phyloP scores from a whole-genome alignment of 805 yeast genomes.

The Suhomyces kilbournensis region DNA sequence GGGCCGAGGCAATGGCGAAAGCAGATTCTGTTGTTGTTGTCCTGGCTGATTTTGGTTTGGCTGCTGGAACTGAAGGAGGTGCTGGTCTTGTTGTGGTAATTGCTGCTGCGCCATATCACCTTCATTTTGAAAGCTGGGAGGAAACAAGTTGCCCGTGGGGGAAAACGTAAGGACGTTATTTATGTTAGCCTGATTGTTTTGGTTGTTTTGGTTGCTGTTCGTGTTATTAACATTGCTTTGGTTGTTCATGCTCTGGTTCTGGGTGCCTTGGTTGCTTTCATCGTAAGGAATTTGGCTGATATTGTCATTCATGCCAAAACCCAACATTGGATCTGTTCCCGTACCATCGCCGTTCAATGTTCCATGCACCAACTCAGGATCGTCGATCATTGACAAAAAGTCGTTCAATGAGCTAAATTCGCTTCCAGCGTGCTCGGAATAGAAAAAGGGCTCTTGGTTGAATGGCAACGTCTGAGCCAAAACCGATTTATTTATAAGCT shows the following conservation, averaged over 20 bases:
- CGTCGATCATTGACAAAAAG: slow-evolving; percentile 86
- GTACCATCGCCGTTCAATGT: slow-evolving; percentile 25
- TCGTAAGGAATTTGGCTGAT: not conserved
- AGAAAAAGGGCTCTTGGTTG: slow-evolving; percentile 73
- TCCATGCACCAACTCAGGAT: slow-evolving; percentile 63
- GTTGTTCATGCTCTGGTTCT: not conserved
- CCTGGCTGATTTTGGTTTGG: slow-evolving; percentile 1
- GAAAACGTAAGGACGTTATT: slow-evolving; percentile 27
- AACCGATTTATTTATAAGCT: slow-evolving; percentile 19
- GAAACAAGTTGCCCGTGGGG: slow-evolving; percentile 24
- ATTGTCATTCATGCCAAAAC: slow-evolving; percentile 15
- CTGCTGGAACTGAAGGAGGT: slow-evolving; percentile 3
- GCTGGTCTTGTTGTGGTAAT: slow-evolving; percentile 1
- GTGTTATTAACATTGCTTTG: not conserved
- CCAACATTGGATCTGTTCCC: slow-evolving; percentile 17
- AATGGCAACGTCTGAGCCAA: slow-evolving; percentile 41
- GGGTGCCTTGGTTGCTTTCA: not conserved
- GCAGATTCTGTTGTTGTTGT: not conserved
- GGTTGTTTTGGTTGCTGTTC: not conserved
- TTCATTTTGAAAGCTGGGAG: slow-evolving; percentile 4
- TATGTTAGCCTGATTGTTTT: slow-evolving; percentile 7
- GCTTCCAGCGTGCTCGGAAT: slow-evolving; percentile 88
- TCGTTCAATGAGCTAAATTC: slow-evolving; percentile 89
- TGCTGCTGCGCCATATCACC: not conserved
- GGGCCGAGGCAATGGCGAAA: slow-evolving; percentile 4